Evolutionary conservation across 1,284 basidiomycete species (phyloP).

Genomic region (Papiliotrema nemorosa): DNA sequence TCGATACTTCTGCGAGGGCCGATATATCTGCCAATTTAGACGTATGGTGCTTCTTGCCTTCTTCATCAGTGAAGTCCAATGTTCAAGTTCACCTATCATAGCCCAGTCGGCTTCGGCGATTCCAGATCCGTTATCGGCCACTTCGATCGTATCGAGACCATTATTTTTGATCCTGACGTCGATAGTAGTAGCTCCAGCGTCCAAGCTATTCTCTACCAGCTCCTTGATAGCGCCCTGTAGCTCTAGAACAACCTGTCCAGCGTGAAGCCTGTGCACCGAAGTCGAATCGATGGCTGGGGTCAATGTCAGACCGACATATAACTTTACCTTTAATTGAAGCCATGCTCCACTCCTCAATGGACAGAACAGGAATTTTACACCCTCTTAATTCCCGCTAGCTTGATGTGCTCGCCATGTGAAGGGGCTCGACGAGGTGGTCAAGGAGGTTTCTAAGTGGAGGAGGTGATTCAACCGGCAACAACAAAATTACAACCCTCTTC

Average conservation of each 20-base stretch:
- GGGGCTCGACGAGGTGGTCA: no score
- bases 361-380: no score
- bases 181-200: constrained; percentile 82
- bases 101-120: constrained; percentile 74
- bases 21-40: constrained; percentile 80
- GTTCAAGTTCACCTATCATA: constrained; percentile 59
- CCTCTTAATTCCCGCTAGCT: no score
- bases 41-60: constrained; percentile 87
- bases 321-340: background rate
- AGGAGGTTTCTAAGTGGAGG: no score
- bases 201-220: constrained; percentile 91
- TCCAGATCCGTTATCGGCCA: constrained; percentile 88
- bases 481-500: no score
- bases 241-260: constrained; percentile 92
- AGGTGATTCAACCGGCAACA: no score
- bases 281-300: constrained; percentile 63
- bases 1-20: constrained; percentile 69
- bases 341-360: no score
- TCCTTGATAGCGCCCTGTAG: constrained; percentile 94
- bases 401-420: no score
- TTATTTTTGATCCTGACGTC: constrained; percentile 89
- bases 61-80: background rate
- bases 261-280: constrained; percentile 81
- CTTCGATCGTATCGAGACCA: constrained; percentile 81
- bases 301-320: background rate